Conservation (phyloP, 805 yeast species). For the Priceomyces fermenticarens region DNA sequence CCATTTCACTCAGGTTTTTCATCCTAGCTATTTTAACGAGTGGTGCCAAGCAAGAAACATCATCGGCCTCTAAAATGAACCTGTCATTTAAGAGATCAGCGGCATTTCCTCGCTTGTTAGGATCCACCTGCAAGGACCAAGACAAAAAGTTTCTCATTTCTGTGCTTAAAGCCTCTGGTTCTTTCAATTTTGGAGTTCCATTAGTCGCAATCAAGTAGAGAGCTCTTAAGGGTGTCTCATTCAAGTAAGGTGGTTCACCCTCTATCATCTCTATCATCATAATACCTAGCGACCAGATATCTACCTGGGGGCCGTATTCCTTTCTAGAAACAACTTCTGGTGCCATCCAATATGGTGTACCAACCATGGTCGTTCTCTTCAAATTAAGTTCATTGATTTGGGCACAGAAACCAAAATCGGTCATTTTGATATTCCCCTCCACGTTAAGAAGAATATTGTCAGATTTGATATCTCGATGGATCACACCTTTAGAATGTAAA, state of each 20-base stretch:
- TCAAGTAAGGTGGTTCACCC: constrained; percentile 97
- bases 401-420: constrained; percentile 97
- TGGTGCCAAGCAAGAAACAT: constrained; percentile 62
- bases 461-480: constrained; percentile 94
- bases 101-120: constrained; percentile 78
- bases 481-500: constrained; percentile 86
- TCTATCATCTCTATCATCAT: constrained; percentile 99
- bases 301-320: constrained; percentile 95
- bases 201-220: constrained; percentile 91
- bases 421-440: constrained; percentile 86
- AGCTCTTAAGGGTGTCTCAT: constrained; percentile 93
- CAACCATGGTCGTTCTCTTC: constrained; percentile 97
- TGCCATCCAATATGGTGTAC: constrained; percentile 99
- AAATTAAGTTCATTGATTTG: constrained; percentile 57
- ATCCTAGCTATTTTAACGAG: constrained; percentile 69
- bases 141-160: constrained; percentile 67
- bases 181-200: constrained; percentile 92
- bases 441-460: constrained; percentile 84
- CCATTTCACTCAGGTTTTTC: constrained; percentile 47
- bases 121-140: constrained; percentile 78
- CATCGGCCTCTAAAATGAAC: constrained; percentile 62
- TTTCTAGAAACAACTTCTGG: constrained; percentile 96
- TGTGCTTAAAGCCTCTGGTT: constrained; percentile 74
- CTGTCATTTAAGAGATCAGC: constrained; percentile 64
- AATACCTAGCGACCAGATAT: constrained; percentile 96